phyloP scores from a whole-genome alignment of 495 filamentous ascomycete species.

The Durotheca rogersii region DNA sequence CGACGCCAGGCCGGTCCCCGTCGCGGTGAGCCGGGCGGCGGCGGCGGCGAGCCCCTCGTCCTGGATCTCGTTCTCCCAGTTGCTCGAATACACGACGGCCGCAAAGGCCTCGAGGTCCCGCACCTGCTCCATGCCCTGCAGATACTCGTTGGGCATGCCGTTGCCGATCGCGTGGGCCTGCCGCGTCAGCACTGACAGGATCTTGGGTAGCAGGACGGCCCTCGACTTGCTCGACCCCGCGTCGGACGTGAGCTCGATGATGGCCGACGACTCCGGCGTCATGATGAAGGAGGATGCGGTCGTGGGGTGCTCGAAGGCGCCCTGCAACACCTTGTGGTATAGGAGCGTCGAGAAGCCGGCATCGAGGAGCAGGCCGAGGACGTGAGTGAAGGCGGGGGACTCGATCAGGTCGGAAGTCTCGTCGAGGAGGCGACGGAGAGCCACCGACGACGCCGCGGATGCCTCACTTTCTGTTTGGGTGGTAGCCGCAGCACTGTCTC shows the following conservation, averaged over 20 bases:
- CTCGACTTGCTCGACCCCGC: constrained; percentile 47
- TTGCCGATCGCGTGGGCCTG: constrained; percentile 89
- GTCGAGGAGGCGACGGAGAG: constrained; percentile 84
- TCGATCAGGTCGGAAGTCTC: constrained; percentile 96
- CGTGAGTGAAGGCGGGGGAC: constrained; percentile 81
- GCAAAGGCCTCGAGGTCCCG: constrained; percentile 90
- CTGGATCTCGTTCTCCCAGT: constrained; percentile 75
- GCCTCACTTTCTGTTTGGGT: constrained; percentile 20
- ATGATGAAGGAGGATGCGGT: constrained; percentile 39
- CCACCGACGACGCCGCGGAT: constrained; percentile 41
- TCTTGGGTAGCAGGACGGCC: constrained; percentile 79
- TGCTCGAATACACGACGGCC: constrained; percentile 89
- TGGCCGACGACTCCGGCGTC: constrained; percentile 27
- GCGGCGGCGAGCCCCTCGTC: constrained; percentile 35
- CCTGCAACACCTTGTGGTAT: constrained; percentile 71
- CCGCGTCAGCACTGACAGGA: constrained; percentile 79
- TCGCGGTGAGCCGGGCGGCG: constrained; percentile 14
- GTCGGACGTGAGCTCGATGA: constrained; percentile 38
- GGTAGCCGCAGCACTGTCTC: constrained; percentile 43
- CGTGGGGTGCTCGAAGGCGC: constrained; percentile 67
- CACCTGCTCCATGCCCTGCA: constrained; percentile 78
- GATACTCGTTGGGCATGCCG: constrained; percentile 84
- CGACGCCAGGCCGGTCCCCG: too few species aligned
- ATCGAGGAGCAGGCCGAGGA: constrained; percentile 83
- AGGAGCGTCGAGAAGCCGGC: constrained; percentile 79